phyloP scores from a whole-genome alignment of 2,329 filamentous ascomycete genomes.

The Ascosphaera pollenicola region DNA sequence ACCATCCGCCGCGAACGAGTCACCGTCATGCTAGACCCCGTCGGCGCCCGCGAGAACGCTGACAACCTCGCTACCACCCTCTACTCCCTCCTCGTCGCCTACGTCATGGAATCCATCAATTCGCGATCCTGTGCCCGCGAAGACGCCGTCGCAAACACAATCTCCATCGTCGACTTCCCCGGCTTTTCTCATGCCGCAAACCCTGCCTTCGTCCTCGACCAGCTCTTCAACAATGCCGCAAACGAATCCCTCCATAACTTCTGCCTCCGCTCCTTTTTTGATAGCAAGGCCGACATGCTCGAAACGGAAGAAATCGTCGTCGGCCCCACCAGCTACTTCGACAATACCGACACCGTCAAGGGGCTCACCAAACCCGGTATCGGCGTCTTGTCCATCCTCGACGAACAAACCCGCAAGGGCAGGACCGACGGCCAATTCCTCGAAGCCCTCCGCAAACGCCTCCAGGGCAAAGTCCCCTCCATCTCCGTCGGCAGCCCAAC shows the following conservation, averaged over 20 bases:
- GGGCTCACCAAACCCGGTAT: conserved; percentile 83
- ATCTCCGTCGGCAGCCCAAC: conserved; percentile 59
- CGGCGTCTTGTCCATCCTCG: conserved; percentile 77
- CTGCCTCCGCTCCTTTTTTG: conserved; percentile 87
- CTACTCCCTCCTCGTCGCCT: conserved; percentile 84
- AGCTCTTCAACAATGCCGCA: conserved; percentile 85
- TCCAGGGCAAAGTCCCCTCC: conserved; percentile 81
- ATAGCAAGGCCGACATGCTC: conserved; percentile 75
- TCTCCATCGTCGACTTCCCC: conserved; percentile 90
- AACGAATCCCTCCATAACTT: conserved; percentile 85
- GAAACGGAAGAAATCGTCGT: conserved; percentile 87
- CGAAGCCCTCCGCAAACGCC: conserved; percentile 77
- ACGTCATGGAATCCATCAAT: conserved; percentile 83
- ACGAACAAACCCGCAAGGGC: conserved; percentile 82
- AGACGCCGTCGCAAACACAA: conserved; percentile 74
- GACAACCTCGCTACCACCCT: conserved; percentile 84
- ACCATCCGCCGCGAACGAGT: conserved; percentile 90
- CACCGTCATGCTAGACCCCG: conserved; percentile 93
- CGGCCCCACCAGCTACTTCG: conserved; percentile 85
- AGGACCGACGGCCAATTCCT: conserved; percentile 76
- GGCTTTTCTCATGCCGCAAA: conserved; percentile 72
- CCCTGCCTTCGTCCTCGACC: conserved; percentile 70
- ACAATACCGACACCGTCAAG: conserved; percentile 86
- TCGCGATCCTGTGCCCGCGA: conserved; percentile 70
- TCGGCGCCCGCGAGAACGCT: conserved; percentile 72